Conservation (phyloP, 2,329 filamentous ascomycete genomes). For the Amphichorda felina region DNA sequence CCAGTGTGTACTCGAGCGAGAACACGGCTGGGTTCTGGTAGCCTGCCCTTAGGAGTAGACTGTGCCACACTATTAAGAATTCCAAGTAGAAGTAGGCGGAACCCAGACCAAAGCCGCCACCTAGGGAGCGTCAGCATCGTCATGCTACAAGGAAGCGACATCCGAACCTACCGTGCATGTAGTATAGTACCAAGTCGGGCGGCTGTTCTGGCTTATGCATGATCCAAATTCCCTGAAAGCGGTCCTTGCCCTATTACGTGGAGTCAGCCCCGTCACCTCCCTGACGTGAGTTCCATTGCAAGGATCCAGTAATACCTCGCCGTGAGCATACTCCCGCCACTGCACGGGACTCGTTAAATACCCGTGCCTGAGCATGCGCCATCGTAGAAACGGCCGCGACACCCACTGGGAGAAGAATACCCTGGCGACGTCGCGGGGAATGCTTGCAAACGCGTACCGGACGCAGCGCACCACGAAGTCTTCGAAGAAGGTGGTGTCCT, state of each 20-base stretch:
- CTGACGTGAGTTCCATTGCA: background rate
- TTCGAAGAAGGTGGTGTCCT: conserved; percentile 60
- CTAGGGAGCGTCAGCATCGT: conserved; percentile 20
- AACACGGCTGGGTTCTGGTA: conserved; percentile 70
- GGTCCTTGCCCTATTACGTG: conserved; percentile 19
- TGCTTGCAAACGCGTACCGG: conserved; percentile 62
- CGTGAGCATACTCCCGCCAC: conserved; percentile 40
- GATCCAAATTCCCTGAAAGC: conserved; percentile 57
- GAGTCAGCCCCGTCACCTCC: conserved; percentile 3
- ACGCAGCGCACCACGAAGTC: conserved; percentile 69
- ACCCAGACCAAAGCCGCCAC: conserved; percentile 76
- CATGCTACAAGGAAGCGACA: background rate
- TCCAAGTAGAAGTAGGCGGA: conserved; percentile 77
- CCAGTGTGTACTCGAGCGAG: conserved; percentile 68
- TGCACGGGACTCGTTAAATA: conserved; percentile 47
- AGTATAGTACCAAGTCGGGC: conserved; percentile 72
- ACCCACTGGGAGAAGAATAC: conserved; percentile 71
- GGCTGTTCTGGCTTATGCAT: conserved; percentile 43
- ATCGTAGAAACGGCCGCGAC: conserved; percentile 60
- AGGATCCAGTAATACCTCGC: conserved; percentile 10
- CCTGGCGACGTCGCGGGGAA: conserved; percentile 55
- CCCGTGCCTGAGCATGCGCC: conserved; percentile 65
- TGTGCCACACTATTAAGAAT: conserved; percentile 63
- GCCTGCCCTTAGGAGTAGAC: conserved; percentile 49
- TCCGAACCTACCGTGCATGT: conserved; percentile 55